Percentiles rank a stretch among this genome's conserved stretches.
phyloP scores from a whole-genome alignment of 1,139 yeast genomes.

The Geotrichum candidum region DNA sequence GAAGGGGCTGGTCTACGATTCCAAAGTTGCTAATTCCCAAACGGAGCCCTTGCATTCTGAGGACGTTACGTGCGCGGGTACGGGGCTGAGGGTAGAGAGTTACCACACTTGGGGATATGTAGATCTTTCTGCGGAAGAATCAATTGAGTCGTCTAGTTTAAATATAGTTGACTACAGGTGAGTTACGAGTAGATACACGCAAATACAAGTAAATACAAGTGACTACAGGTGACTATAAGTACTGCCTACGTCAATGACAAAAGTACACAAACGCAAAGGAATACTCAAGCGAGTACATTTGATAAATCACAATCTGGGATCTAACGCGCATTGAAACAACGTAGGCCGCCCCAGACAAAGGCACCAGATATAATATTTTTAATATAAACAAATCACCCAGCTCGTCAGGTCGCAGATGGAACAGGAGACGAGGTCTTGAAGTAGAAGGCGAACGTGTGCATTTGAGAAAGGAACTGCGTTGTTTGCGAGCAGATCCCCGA shows the following conservation, averaged over 20 bases:
- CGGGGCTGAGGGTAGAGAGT: not conserved
- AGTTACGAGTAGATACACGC: not conserved
- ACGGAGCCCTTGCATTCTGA: not conserved
- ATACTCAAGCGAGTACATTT: not conserved
- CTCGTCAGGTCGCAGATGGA: not conserved
- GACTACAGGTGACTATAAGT: not conserved
- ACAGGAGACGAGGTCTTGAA: not conserved
- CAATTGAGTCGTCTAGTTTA: not conserved
- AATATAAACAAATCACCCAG: too few species aligned
- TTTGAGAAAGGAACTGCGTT: not conserved
- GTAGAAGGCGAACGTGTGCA: not conserved
- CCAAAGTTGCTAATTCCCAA: not conserved
- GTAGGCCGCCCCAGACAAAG: not conserved
- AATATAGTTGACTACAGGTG: not conserved
- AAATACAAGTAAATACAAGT: not conserved
- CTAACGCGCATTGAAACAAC: not conserved
- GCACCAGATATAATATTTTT: not conserved
- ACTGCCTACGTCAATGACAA: not conserved
- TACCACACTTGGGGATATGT: not conserved
- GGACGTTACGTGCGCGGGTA: not conserved
- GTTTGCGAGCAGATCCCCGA: not conserved
- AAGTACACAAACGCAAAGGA: not conserved
- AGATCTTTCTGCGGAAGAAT: not conserved
- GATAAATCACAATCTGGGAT: not conserved
- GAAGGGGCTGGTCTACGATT: not conserved